A percentile compares a stretch with the other conserved stretches of the same genome.
phyloP scores from a whole-genome alignment of 177 flowering plant species.

The Telopea speciosissima region DNA sequence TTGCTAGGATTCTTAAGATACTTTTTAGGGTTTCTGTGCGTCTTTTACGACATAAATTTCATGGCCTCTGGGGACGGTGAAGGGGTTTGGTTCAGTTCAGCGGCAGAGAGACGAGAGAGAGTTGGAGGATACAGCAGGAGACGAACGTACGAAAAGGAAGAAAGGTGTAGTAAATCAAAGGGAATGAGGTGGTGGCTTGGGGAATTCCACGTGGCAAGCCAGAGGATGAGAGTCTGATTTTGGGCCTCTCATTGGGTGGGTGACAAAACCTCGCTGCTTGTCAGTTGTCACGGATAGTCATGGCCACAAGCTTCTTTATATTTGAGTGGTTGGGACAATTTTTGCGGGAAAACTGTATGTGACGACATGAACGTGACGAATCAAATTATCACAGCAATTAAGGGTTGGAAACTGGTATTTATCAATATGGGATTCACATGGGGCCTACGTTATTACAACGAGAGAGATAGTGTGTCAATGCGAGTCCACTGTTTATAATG shows the following conservation, averaged over 20 bases:
- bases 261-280: background rate
- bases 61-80: background rate
- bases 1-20: conserved; percentile 8
- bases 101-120: background rate
- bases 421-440: no score
- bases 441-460: no score
- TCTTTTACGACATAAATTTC: background rate
- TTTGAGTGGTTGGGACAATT: background rate
- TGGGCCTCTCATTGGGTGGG: background rate
- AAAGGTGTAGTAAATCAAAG: background rate
- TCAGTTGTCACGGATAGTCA: background rate
- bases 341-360: no score
- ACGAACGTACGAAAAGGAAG: background rate
- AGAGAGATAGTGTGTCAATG: no score
- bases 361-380: no score
- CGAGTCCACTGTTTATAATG: no score
- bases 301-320: background rate
- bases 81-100: background rate
- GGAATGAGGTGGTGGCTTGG: background rate
- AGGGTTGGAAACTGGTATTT: no score
- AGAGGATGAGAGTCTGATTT: background rate
- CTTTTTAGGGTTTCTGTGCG: background rate
- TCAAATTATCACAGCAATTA: no score
- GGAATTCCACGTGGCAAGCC: background rate
- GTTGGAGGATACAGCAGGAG: background rate